A percentile compares a stretch with the other conserved stretches of the same genome.
Evolutionary conservation across 2,329 filamentous ascomycete species (phyloP).

Genomic region (Calcarisporium arbuscula): DNA sequence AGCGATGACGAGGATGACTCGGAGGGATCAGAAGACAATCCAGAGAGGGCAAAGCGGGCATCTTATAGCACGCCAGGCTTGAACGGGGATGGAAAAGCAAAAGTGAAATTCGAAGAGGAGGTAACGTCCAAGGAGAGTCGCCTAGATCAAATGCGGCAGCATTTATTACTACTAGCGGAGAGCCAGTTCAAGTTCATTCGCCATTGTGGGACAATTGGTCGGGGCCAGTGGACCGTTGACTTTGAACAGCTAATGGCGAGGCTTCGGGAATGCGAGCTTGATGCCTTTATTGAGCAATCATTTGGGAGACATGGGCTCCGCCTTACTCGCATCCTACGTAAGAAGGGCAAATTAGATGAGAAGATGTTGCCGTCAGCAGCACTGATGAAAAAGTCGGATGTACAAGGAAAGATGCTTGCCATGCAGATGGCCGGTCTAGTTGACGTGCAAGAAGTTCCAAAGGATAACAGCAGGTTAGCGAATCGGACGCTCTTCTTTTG

Average conservation of each 20-base stretch:
- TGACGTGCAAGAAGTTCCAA: constrained; percentile 89
- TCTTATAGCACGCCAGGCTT: constrained; percentile 20
- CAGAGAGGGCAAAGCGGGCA: constrained; percentile 12
- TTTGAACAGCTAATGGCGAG: constrained; percentile 66
- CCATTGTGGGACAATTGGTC: constrained; percentile 55
- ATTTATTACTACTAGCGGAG: constrained; percentile 66
- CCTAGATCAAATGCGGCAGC: constrained; percentile 59
- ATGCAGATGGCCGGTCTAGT: constrained; percentile 84
- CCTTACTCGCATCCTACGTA: constrained; percentile 75
- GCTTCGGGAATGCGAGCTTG: constrained; percentile 71
- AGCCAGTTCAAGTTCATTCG: constrained; percentile 63
- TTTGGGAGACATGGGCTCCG: constrained; percentile 74
- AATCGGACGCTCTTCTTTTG: constrained; percentile 85
- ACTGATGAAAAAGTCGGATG: constrained; percentile 77
- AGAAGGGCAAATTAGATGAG: constrained; percentile 91
- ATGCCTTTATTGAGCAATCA: constrained; percentile 70
- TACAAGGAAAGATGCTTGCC: constrained; percentile 75
- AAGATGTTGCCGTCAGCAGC: constrained; percentile 76
- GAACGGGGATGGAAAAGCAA: constrained; percentile 31
- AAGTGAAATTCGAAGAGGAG: constrained; percentile 48
- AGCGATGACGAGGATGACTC: constrained; percentile 28
- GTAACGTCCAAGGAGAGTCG: constrained; percentile 35
- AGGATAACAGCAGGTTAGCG: constrained; percentile 74
- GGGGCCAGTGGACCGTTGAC: constrained; percentile 76
- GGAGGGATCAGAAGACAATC: constrained; percentile 24